Evolutionary conservation across 441 rosid species (phyloP).

Genomic region (Syzygium malaccense): DNA sequence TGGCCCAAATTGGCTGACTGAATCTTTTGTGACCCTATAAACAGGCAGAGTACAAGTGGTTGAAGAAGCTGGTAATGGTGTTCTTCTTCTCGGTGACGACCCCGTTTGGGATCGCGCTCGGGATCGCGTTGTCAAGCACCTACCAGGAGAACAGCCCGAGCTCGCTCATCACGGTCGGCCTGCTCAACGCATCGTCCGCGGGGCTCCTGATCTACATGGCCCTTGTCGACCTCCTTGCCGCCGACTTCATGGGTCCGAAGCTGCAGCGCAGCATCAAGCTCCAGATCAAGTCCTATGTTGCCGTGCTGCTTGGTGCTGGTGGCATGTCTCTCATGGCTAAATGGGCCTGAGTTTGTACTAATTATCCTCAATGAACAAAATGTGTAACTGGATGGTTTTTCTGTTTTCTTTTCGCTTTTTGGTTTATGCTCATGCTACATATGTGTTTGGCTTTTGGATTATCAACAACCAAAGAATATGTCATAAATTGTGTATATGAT

Average conservation of each 20-base stretch:
- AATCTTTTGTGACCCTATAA: too few relatives aligned
- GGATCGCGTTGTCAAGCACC: slow-evolving; percentile 23
- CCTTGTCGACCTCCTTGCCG: slow-evolving; percentile 39
- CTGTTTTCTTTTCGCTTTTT: background rate
- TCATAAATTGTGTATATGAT: background rate
- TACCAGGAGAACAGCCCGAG: slow-evolving; percentile 35
- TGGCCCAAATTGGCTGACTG: background rate
- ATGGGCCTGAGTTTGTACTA: slow-evolving; percentile 29
- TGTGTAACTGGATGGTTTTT: background rate
- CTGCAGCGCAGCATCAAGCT: slow-evolving; percentile 38
- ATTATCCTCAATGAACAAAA: background rate
- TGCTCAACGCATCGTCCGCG: slow-evolving; percentile 38
- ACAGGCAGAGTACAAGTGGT: slow-evolving; percentile 26
- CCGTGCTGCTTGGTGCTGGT: slow-evolving; percentile 46
- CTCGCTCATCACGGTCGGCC: slow-evolving; percentile 32
- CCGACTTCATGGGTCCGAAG: slow-evolving; percentile 37
- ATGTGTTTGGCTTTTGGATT: background rate
- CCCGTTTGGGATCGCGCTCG: slow-evolving; percentile 37
- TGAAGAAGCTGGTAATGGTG: slow-evolving; percentile 28
- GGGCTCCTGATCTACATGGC: slow-evolving; percentile 55
- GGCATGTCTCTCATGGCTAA: slow-evolving; percentile 48
- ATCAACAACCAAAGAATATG: background rate
- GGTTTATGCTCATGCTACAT: background rate
- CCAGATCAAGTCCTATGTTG: slow-evolving; percentile 25
- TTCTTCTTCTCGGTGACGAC: slow-evolving; percentile 41